Base-by-base conservation (phyloP, 768 basidiomycete genomes). In the Clavaria fumosa region DNA sequence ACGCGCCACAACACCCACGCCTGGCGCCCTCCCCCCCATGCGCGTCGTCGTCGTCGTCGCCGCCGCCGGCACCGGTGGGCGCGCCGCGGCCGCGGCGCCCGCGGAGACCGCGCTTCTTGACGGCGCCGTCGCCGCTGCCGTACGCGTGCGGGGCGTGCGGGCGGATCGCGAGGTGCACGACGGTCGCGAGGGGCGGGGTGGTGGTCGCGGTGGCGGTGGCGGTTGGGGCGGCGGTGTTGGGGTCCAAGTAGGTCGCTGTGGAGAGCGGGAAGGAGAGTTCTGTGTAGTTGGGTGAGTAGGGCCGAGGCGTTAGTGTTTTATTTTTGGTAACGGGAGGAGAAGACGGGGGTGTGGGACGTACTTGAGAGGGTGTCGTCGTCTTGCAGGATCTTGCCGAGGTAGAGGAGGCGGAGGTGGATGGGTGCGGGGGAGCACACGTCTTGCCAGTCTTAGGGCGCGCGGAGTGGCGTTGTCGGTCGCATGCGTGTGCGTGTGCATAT, bases 371-470 rank as follows among this genome's bases (percentile, higher is more conserved):
- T 79, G 38, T 85, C 82, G 21, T 86, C 83, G 49, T 86, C 83
- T 49, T 83, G 81, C n/a, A 84, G 55, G 51, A 86, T 76, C 54
- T 74, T 75, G 24, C 83, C 83, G 4, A 84, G 59, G 53, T 85
- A 76, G 1, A 85, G 60, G 24, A 86, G 67, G 14, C 83, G 70
- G 40, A 84, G 61, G 60, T 76, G 80, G 4, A 76, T 75, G 0
- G 83, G 83, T 11, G 76, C 75, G 2, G 79, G 78, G 2, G 83
- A 81, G 7, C 75, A 71, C 40, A 80, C 79, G 46, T 77, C 76
- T 53, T 76, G 73, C 80, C 81, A 84, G 39, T 83, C 82, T 75
- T n/a, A n/a, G n/a, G n/a, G n/a, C n/a, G n/a, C n/a, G n/a, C n/a
- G n/a, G n/a, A n/a, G n/a, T n/a, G n/a, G n/a, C n/a, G n/a, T n/a